These are phyloP conservation scores for Phytophthora sp. DNA, from an alignment of 352 stramenopile genomes.

Conservation along the genomic window DNA sequence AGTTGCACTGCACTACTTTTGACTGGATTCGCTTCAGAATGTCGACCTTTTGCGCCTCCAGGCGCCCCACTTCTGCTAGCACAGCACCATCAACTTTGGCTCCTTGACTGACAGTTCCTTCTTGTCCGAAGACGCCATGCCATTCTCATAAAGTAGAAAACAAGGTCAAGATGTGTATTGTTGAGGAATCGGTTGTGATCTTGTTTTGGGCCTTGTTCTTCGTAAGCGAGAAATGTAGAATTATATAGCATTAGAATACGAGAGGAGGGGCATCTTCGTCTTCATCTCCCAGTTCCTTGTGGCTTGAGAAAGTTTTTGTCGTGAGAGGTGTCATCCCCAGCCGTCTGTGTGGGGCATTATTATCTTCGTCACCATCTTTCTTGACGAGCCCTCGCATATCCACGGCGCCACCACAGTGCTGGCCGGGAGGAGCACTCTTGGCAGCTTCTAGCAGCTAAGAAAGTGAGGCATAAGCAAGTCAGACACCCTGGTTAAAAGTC, in stretches of 20 bases:
- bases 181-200: too few species aligned
- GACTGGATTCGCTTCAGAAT: slow-evolving; percentile 49
- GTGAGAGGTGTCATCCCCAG: slow-evolving; percentile 31
- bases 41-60: slow-evolving; percentile 43
- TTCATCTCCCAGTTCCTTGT: slow-evolving; percentile 12
- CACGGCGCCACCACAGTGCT: slow-evolving; percentile 19
- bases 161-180: too few species aligned
- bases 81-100: slow-evolving; percentile 45
- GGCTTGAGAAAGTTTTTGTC: slow-evolving; percentile 21
- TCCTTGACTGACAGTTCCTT: slow-evolving; percentile 50
- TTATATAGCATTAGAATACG: slow-evolving; percentile 35
- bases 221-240: too few species aligned
- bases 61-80: slow-evolving; percentile 38
- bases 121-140: slow-evolving; percentile 35
- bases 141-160: slow-evolving; percentile 35
- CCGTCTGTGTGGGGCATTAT: not conserved
- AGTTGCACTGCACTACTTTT: slow-evolving; percentile 25
- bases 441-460: slow-evolving; percentile 29
- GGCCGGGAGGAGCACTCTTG: not conserved
- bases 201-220: too few species aligned
- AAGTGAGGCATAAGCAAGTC: too few species aligned
- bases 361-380: slow-evolving; percentile 19
- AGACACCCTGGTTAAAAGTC: too few species aligned
- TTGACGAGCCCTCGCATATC: slow-evolving; percentile 34
- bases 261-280: slow-evolving; percentile 33